Evolutionary conservation across 768 basidiomycete species (phyloP), one percentile per base, ranked within the genome.

Genomic region (Lyophyllum decastes): DNA sequence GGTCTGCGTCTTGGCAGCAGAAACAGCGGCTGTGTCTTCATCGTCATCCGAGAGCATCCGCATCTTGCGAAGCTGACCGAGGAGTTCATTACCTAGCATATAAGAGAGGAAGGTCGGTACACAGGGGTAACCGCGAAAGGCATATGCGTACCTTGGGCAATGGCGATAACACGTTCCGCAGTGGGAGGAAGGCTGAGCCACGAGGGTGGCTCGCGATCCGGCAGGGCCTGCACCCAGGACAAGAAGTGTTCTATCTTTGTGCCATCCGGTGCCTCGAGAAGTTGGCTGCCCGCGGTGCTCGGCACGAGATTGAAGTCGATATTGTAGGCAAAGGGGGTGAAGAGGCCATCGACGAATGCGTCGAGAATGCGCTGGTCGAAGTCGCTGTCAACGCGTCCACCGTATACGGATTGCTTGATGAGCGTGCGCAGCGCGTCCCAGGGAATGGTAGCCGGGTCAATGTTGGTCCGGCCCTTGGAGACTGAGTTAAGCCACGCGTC

Each of bases 381-480:
- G 72, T 95, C 93, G 61, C 93, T 95, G 76, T 98, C 95, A 50
- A 97, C 80, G 55, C 95, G 79, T 14, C 96, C 95, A 58, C 95
- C 94, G 65, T 99, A 99, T 21, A 99, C 91, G 7, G 94, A 94
- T 68, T 98, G 92, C 67, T 96, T 98, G 76, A 99, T 84, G 52
- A 98, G 81, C 0, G 90, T 90, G 35, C 94, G 84, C n/a, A 99
- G 76, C 12, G 97, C 96, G 63, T 90, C 87, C 95, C 97, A 98
- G 4, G 97, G 97, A 49, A 99, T 95, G 10, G 82, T 79, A 0
- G 85, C 88, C 1, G 97, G 97, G 69, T 98, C 91, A 55, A 99
- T 84, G 68, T 98, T 98, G 4, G 95, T 82, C 53, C 89, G 83
- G 21, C 95, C 96, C 69, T 93, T 91, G 4, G 95, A 89, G 49